Percentiles rank a stretch among this genome's conserved stretches.
Conservation (phyloP, 1,284 basidiomycete genomes). For the Bjerkandera adusta region DNA sequence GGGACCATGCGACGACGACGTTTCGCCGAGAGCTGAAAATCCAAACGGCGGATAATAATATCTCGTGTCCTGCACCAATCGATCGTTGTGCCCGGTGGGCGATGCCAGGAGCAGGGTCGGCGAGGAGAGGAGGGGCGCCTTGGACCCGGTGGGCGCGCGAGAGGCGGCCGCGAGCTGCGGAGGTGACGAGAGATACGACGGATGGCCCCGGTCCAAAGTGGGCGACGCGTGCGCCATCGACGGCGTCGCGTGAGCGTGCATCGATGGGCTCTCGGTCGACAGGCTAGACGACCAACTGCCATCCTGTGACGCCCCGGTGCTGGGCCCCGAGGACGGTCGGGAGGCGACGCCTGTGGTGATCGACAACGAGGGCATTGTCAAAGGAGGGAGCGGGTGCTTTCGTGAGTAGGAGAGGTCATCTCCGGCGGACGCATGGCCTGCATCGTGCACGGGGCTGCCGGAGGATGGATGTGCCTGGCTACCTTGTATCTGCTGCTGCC, state of each 20-base stretch:
- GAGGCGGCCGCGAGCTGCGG: not conserved
- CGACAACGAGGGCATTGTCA: conserved; percentile 31
- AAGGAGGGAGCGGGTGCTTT: conserved; percentile 27
- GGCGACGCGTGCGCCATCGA: conserved; percentile 22
- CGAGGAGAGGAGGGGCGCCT: conserved; percentile 8
- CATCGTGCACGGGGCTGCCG: conserved; percentile 22
- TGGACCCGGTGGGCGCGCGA: conserved; percentile 2
- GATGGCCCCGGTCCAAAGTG: conserved; percentile 18
- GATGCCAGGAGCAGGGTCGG: conserved; percentile 3
- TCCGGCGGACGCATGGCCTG: conserved; percentile 16
- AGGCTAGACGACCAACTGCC: conserved; percentile 30
- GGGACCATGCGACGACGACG: not conserved
- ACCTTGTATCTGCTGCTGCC: conserved; percentile 19
- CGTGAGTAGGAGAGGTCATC: conserved; percentile 23
- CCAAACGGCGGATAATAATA: conserved; percentile 10
- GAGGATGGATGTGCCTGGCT: conserved; percentile 9
- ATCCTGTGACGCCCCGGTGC: conserved; percentile 33
- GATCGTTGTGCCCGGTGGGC: not conserved
- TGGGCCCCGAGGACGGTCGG: conserved; percentile 29
- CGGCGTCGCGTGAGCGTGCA: conserved; percentile 18
- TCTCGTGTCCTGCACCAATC: not conserved
- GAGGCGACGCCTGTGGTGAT: conserved; percentile 20
- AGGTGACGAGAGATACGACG: conserved; percentile 21
- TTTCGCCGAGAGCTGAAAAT: not conserved
- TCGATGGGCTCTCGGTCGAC: conserved; percentile 25